Base-by-base conservation (phyloP, 108 stramenopile genomes). In the Nitzschia sp. region DNA sequence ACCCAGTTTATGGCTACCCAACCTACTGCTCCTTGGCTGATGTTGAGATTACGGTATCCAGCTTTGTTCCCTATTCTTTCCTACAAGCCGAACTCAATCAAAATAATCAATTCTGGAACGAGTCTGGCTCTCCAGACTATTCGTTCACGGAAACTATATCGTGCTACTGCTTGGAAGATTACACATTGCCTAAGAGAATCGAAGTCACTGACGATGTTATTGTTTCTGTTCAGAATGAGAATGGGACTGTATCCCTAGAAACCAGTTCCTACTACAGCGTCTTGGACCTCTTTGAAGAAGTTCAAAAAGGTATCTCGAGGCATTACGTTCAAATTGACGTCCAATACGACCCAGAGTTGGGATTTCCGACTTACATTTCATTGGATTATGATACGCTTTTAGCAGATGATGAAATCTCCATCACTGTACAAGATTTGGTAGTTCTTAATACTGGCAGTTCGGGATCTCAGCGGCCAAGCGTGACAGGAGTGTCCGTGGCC, bases 391-490 rank as follows among this genome's bases (percentile, higher is more conserved):
- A 43, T 12, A 43, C 42, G 2, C 20, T 15, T 3, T 3, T 62
- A 7, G 24, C 24, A n/a, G 61, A 62, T 44, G 61, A 41, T 10
- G 61, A 42, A 62, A 62, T 43, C 24, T 62, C 43, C 17, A 43
- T 62, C 24, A 8, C n/a, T 20, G 43, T 62, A 2, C 1, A 19
- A 14, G 40, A 58, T 2, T 8, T 58, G 26, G 15, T 34, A 15
- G 15, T 50, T 5, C 29, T 34, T 1, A 34, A 34, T 5, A 3
- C 29, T 34, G 29, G 29, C 5, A 5, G 29, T 1, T 34, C 29
- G 29, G 29, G 29, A 34, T 34, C 29, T 34, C 29, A 3, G 1
- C 29, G 29, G 5, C 1, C 1, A 34, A 34, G 29, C 29, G 29
- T 34, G 5, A 3, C 29, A 5, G 29, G 29, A 3, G 29, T 34